phyloP scores from a whole-genome alignment of 345 rosid species.

The Acer negundo region DNA sequence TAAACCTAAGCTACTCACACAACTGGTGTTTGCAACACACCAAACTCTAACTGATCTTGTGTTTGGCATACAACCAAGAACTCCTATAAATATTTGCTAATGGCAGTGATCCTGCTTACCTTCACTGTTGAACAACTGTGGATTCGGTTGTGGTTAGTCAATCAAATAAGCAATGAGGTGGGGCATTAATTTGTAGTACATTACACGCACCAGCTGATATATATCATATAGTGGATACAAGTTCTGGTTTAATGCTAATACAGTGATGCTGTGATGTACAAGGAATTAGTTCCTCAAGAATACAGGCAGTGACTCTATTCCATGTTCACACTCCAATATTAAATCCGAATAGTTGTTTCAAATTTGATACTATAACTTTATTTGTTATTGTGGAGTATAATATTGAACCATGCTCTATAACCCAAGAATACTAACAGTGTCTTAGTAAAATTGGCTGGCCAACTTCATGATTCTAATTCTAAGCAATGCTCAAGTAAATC shows the following conservation, averaged over 20 bases:
- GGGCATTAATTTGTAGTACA: not conserved
- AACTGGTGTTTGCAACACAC: not conserved
- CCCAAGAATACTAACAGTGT: not conserved
- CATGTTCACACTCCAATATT: not conserved
- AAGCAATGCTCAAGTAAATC: slow-evolving; percentile 6
- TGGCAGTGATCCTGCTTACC: not conserved
- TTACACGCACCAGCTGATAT: not conserved
- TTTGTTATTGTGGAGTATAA: too few species aligned
- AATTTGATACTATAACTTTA: not conserved
- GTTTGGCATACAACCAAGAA: not conserved
- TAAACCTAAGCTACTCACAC: not conserved
- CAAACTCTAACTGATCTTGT: not conserved
- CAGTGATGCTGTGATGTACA: not conserved
- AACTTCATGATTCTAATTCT: not conserved
- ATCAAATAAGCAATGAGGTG: not conserved
- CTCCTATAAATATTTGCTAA: not conserved
- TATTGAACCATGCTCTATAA: not conserved
- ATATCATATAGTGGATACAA: not conserved
- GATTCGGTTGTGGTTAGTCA: not conserved
- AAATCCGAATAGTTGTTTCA: not conserved
- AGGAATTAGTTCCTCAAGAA: not conserved
- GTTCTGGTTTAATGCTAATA: not conserved
- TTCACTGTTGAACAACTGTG: not conserved
- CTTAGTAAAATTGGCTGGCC: slow-evolving; percentile 3
- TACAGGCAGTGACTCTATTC: slow-evolving; percentile 3